These are phyloP conservation scores for Eucalyptus shirleyi DNA, from an alignment of 345 rosid species.

Conservation along the genomic window DNA sequence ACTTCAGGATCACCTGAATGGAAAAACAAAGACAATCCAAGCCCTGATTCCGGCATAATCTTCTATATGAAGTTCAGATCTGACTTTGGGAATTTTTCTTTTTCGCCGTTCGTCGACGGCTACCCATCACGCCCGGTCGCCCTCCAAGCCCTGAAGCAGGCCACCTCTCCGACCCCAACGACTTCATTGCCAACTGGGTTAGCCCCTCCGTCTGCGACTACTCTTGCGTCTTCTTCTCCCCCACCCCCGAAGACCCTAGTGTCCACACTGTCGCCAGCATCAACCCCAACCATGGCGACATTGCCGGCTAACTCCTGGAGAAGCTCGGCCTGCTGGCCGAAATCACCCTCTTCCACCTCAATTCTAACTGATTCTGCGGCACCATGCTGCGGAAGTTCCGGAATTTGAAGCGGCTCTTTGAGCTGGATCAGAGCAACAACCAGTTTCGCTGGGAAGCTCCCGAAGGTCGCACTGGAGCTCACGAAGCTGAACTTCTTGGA, in stretches of 20 bases:
- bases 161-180: conserved; percentile 55
- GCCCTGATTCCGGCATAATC: no score
- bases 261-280: conserved; percentile 62
- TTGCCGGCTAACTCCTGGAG: conserved; percentile 62
- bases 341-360: conserved; percentile 68
- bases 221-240: conserved; percentile 43
- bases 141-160: conserved; percentile 74
- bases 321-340: conserved; percentile 62
- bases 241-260: conserved; percentile 19
- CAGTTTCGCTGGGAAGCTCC: conserved; percentile 34
- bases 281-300: conserved; percentile 69
- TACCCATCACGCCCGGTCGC: conserved; percentile 7
- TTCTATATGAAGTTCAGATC: no score
- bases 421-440: conserved; percentile 74
- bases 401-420: conserved; percentile 22
- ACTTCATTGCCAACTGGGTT: conserved; percentile 40
- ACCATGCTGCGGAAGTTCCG: conserved; percentile 32
- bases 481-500: conserved; percentile 49
- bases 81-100: neutral
- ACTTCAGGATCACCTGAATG: no score
- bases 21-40: no score
- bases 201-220: conserved; percentile 48
- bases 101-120: no score
- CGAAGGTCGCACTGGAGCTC: conserved; percentile 27
- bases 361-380: conserved; percentile 52